phyloP scores from a whole-genome alignment of 2,329 filamentous ascomycete genomes.

The Alternaria longipes region DNA sequence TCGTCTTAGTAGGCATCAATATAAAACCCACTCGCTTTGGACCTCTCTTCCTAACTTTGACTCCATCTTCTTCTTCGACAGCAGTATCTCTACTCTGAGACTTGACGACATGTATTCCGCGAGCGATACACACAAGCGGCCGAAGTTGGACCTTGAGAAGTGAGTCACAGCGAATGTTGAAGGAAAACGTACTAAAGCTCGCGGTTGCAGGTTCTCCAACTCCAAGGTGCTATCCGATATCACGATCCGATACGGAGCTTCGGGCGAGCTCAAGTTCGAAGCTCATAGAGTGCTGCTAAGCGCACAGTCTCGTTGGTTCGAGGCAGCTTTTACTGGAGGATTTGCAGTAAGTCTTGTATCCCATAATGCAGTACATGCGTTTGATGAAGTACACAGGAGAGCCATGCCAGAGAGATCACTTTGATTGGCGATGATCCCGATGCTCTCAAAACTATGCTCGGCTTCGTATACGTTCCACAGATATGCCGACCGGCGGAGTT shows the following conservation, averaged over 20 bases:
- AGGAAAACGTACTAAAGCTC: no score
- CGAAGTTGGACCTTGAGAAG: no score
- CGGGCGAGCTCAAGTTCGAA: neutral
- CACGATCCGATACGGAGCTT: no score
- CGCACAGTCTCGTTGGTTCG: neutral
- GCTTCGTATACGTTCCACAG: neutral
- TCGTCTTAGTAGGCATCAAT: neutral
- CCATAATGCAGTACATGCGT: accelerated
- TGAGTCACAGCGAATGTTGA: no score
- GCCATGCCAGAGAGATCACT: neutral
- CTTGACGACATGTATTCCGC: neutral
- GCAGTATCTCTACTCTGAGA: neutral
- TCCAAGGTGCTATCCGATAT: no score
- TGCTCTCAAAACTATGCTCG: neutral
- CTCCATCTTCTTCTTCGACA: neutral
- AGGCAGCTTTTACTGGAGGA: neutral
- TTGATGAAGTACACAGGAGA: no score
- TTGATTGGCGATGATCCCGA: neutral
- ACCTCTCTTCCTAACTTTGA: no score
- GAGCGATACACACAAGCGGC: no score
- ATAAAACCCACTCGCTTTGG: neutral
- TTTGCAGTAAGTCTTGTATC: neutral
- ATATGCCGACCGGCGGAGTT: no score
- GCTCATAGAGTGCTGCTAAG: neutral
- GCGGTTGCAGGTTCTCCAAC: accelerated